Percentiles rank a stretch among this genome's conserved stretches.
These are phyloP conservation scores for Dryadomyces sulphureus DNA, from an alignment of 2,329 filamentous ascomycete species.

Conservation along the genomic window DNA sequence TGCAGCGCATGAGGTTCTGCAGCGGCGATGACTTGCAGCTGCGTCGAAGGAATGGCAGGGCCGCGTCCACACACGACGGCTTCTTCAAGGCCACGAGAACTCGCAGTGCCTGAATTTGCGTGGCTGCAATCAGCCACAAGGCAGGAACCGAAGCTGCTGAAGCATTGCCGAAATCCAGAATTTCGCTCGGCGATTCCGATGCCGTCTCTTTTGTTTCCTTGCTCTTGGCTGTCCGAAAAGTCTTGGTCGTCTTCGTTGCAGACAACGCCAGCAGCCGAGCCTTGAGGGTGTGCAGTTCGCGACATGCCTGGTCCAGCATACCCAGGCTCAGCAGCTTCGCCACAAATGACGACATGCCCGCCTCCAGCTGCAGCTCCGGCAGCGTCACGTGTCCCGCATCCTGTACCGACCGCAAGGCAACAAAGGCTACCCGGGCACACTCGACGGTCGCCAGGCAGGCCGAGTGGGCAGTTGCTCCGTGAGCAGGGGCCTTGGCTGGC, in stretches of 20 bases:
- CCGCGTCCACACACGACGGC: conserved; percentile 41
- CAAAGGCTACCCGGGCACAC: conserved; percentile 54
- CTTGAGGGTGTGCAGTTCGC: conserved; percentile 54
- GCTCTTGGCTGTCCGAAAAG: not conserved
- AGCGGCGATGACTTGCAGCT: conserved; percentile 40
- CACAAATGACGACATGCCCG: conserved; percentile 55
- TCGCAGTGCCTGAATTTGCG: conserved; percentile 51
- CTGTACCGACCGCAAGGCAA: conserved; percentile 44
- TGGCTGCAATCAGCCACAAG: conserved; percentile 41
- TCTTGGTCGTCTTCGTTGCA: conserved; percentile 15
- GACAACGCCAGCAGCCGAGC: conserved; percentile 34
- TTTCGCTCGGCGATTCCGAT: conserved; percentile 23
- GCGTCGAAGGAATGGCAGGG: conserved; percentile 38
- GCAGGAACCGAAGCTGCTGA: conserved; percentile 24
- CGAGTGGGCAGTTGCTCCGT: conserved; percentile 11
- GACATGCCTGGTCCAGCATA: conserved; percentile 52
- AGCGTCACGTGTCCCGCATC: conserved; percentile 36
- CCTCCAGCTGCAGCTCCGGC: conserved; percentile 55
- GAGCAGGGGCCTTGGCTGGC: conserved; percentile 13
- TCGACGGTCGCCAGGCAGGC: conserved; percentile 46
- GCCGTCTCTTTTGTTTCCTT: conserved; percentile 17
- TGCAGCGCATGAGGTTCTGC: conserved; percentile 36
- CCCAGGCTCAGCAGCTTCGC: conserved; percentile 50
- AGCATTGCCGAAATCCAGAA: conserved; percentile 45
- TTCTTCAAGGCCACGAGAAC: conserved; percentile 47